Evolutionary conservation across 2,329 filamentous ascomycete species (phyloP), one percentile per base, ranked within the genome.

Genomic region (Camptophora hylomeconis): DNA sequence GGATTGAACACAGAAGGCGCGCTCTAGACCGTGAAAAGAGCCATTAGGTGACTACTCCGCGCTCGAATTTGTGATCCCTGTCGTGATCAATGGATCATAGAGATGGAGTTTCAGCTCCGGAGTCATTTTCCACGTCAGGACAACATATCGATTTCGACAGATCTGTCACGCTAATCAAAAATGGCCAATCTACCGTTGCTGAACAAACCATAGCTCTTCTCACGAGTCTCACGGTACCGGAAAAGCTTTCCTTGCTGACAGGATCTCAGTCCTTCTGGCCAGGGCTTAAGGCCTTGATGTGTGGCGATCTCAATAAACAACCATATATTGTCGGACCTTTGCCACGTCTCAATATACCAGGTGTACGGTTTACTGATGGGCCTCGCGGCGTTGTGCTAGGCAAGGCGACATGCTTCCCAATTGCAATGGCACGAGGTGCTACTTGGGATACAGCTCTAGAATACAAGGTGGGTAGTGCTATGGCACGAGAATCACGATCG

Each of bases 371-470:
- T 33, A 42, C 40, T 7, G 45, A 48, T 25, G 45, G 45, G 2
- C 45, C 45, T 8, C 38, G 45, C 7, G 45, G 45, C 7, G 34
- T 46, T n/a, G n/a, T 8, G 8, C n/a, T 20, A n/a, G 19, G 19
- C 19, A 8, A 20, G 8, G n/a, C 8, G 8, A 20, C 19, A 8
- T 8, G 8, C 8, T 20, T 20, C 19, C 19, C 19, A 8, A n/a
- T 20, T n/a, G 8, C 19, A 20, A 20, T 40, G 39, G 45, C 42
- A 5, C 36, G 46, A 15, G 46, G 41, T 12, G 46, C 45, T 8
- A 48, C 43, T 13, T 49, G 44, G 44, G 45, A 49, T 28, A 24
- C 39, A 3, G 31, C 28, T 9, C 35, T 49, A 2, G 45, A 48
- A 24, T 30, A 36, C 17, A 29, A 40, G n/a, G 26, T 47, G 16